Percentiles rank a stretch among this genome's conserved stretches.
phyloP scores from a whole-genome alignment of 805 yeast genomes.

The Myxozyma vanderwaltii region DNA sequence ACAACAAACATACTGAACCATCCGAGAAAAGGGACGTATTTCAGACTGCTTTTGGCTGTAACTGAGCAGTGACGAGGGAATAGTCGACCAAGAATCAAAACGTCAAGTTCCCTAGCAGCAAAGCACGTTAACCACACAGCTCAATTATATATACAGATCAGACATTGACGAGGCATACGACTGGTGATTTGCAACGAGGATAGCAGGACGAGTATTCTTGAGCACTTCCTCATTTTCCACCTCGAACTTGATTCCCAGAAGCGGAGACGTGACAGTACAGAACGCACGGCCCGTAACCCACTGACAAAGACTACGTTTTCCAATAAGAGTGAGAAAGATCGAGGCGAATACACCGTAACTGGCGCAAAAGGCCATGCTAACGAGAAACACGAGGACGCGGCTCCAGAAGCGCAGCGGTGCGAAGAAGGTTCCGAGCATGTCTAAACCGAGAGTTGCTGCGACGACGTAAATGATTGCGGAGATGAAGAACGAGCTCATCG shows the following conservation, averaged over 20 bases:
- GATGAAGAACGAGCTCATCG: conserved; percentile 34
- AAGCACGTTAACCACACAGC: not conserved
- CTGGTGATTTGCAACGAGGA: conserved; percentile 87
- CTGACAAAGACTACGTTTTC: conserved; percentile 80
- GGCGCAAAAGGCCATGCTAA: conserved; percentile 41
- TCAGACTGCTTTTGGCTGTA: conserved; percentile 84
- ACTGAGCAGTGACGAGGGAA: conserved; percentile 90
- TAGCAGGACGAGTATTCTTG: conserved; percentile 60
- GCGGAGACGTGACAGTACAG: conserved; percentile 58
- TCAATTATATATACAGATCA: not conserved
- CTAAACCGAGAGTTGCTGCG: conserved; percentile 18
- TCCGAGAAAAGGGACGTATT: conserved; percentile 86
- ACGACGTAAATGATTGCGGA: conserved; percentile 11
- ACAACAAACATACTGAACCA: conserved; percentile 85
- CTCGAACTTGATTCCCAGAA: conserved; percentile 70
- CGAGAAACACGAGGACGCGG: conserved; percentile 39
- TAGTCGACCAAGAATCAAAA: conserved; percentile 73
- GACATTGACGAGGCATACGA: conserved; percentile 35
- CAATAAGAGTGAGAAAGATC: conserved; percentile 60
- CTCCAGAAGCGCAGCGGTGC: conserved; percentile 43
- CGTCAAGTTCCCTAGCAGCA: conserved; percentile 64
- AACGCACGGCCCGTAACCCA: conserved; percentile 87
- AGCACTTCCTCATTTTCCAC: conserved; percentile 67
- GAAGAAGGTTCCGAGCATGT: conserved; percentile 35
- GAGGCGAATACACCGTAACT: conserved; percentile 64